Evolutionary conservation across 768 basidiomycete species (phyloP).

Genomic region (Amyloporia xantha): DNA sequence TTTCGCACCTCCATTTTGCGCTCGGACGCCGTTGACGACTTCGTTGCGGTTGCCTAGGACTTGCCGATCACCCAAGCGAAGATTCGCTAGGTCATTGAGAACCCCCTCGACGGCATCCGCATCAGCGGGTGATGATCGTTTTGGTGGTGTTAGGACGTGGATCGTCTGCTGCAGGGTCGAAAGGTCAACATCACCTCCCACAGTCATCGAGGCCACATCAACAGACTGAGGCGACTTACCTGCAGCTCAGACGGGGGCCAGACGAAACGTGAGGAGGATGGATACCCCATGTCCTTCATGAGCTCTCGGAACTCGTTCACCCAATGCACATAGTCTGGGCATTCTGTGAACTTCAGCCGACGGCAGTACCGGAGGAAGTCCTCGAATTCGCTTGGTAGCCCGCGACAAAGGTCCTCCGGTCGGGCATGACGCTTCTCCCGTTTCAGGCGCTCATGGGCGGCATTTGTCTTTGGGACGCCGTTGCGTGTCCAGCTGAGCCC

Average conservation of each 20-base stretch:
- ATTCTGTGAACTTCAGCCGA: conserved; percentile 58
- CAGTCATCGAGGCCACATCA: neutral
- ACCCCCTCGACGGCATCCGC: conserved; percentile 47
- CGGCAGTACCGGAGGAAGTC: conserved; percentile 71
- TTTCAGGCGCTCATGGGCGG: conserved; percentile 56
- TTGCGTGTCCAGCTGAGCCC: conserved; percentile 76
- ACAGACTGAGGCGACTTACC: conserved; percentile 15
- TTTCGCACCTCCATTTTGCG: conserved; percentile 19
- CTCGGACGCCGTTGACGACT: conserved; percentile 32
- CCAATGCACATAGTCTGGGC: conserved; percentile 65
- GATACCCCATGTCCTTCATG: conserved; percentile 54
- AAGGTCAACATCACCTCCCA: neutral
- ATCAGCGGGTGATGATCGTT: conserved; percentile 10
- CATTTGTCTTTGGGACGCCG: conserved; percentile 68
- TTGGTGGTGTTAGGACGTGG: conserved; percentile 9
- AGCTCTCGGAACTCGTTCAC: conserved; percentile 56
- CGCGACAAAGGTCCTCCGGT: conserved; percentile 62
- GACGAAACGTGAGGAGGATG: conserved; percentile 51
- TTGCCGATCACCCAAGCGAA: conserved; percentile 47
- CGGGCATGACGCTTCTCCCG: conserved; percentile 53
- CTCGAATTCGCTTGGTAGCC: conserved; percentile 66
- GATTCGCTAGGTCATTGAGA: conserved; percentile 51
- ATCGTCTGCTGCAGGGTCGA: conserved; percentile 13
- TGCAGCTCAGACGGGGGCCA: conserved; percentile 52
- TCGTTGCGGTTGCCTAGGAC: conserved; percentile 42